A percentile compares a stretch with the other conserved stretches of the same genome.
Conservation (phyloP, 2,329 filamentous ascomycete species). For the Penicillium occitanis region DNA sequence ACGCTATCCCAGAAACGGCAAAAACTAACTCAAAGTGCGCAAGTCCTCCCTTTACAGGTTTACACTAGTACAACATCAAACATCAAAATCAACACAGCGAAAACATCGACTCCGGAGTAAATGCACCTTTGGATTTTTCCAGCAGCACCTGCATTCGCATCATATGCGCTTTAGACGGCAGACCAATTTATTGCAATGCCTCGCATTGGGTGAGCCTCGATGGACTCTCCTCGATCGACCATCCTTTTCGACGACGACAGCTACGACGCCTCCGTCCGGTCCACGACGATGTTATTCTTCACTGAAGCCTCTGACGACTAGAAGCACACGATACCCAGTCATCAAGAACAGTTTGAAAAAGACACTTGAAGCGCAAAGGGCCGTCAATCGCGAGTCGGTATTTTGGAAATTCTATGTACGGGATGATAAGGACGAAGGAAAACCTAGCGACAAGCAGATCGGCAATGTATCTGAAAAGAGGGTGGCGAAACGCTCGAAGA, state of each 20-base stretch:
- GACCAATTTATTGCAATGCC: conserved; percentile 17
- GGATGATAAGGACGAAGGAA: not conserved
- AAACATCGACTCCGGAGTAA: not conserved
- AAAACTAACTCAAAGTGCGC: too few species aligned
- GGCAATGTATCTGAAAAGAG: not conserved
- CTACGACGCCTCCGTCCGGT: not conserved
- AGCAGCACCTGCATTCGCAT: not conserved
- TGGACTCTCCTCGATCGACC: not conserved
- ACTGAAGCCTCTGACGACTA: not conserved
- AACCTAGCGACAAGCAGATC: not conserved
- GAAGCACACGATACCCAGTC: conserved; percentile 28
- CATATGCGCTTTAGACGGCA: conserved; percentile 18
- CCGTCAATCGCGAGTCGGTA: conserved; percentile 37
- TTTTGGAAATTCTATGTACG: conserved; percentile 34
- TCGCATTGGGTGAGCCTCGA: conserved; percentile 17
- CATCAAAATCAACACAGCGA: too few species aligned
- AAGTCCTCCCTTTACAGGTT: too few species aligned
- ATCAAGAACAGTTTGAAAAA: conserved; percentile 36
- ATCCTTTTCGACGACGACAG: not conserved
- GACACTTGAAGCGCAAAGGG: conserved; percentile 45
- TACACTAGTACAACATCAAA: too few species aligned
- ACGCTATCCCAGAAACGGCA: too few species aligned
- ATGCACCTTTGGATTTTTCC: not conserved
- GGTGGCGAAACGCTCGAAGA: not conserved
- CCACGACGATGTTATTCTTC: conserved; percentile 1